phyloP scores from a whole-genome alignment of 1,284 basidiomycete species.

The Peniophora sp. region DNA sequence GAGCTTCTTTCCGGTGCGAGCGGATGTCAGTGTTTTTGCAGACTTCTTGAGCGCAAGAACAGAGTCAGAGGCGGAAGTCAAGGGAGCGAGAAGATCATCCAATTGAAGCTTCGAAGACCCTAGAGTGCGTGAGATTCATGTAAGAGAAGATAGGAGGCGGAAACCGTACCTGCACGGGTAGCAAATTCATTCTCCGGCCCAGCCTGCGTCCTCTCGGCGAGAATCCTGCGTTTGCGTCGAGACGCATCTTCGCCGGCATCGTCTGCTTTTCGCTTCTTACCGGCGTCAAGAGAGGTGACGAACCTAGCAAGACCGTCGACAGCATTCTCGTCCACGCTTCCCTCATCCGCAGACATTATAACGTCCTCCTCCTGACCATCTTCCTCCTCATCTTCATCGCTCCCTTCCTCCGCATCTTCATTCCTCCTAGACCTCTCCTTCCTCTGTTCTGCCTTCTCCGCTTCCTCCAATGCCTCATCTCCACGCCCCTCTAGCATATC shows the following conservation, averaged over 20 bases:
- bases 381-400: slow-evolving; percentile 23
- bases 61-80: slow-evolving; percentile 49
- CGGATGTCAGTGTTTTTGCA: slow-evolving; percentile 49
- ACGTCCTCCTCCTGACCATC: slow-evolving; percentile 29
- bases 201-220: slow-evolving; percentile 68
- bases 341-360: slow-evolving; percentile 27
- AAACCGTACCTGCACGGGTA: slow-evolving; percentile 36
- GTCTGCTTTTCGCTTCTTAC: slow-evolving; percentile 68
- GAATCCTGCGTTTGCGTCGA: slow-evolving; percentile 50
- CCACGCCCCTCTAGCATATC: slow-evolving; percentile 12
- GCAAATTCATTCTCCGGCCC: slow-evolving; percentile 73
- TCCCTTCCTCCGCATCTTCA: slow-evolving; percentile 12
- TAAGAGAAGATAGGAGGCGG: slow-evolving; percentile 6
- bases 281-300: slow-evolving; percentile 60
- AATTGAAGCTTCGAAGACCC: slow-evolving; percentile 50
- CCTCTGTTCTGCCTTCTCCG: slow-evolving; percentile 4
- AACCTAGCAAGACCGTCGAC: slow-evolving; percentile 66
- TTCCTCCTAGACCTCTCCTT: slow-evolving; percentile 13
- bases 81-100: slow-evolving; percentile 70
- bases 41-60: slow-evolving; percentile 64
- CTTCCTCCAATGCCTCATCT: slow-evolving; percentile 5
- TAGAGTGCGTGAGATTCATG: slow-evolving; percentile 16
- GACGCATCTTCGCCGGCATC: slow-evolving; percentile 19
- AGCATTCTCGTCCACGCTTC: slow-evolving; percentile 44
- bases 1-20: slow-evolving; percentile 47